A percentile compares a stretch with the other conserved stretches of the same genome.
Evolutionary conservation across 1,284 basidiomycete genomes (phyloP).

Genomic region (Moniliella sp.): DNA sequence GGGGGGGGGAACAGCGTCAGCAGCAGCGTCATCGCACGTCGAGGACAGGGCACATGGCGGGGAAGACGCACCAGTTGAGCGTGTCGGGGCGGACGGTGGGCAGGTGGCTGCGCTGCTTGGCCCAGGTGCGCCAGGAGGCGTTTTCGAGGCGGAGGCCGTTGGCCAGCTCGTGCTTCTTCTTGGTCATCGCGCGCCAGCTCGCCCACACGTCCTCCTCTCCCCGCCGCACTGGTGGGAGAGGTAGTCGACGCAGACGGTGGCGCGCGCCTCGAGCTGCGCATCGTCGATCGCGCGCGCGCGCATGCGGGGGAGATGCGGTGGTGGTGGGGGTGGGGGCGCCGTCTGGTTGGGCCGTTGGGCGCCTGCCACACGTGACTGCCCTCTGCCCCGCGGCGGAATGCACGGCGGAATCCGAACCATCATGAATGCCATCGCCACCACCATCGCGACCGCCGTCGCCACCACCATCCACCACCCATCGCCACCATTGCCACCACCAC

Average conservation of each 20-base stretch:
- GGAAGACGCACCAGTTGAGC: conserved; percentile 66
- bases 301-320: conserved; percentile 21
- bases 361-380: too few relatives aligned
- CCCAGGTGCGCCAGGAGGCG: conserved; percentile 95
- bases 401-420: too few relatives aligned
- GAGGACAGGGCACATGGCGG: too few relatives aligned
- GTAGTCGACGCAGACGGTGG: conserved; percentile 46
- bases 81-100: conserved; percentile 90
- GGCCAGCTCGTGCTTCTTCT: conserved; percentile 90
- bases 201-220: conserved; percentile 92
- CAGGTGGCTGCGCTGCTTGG: conserved; percentile 89
- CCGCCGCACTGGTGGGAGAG: conserved; percentile 82
- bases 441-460: too few relatives aligned
- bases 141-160: conserved; percentile 89
- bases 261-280: conserved; percentile 24
- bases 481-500: too few relatives aligned
- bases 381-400: too few relatives aligned
- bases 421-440: too few relatives aligned
- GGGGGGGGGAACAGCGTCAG: not conserved
- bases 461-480: too few relatives aligned
- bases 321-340: conserved; percentile 30
- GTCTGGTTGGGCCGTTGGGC: too few relatives aligned
- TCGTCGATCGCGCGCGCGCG: conserved; percentile 27
- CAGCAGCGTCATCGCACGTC: not conserved
- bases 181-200: conserved; percentile 91